Base-by-base conservation (phyloP, 192 early-diverging fungal genomes). In the Backusella macrospora region DNA sequence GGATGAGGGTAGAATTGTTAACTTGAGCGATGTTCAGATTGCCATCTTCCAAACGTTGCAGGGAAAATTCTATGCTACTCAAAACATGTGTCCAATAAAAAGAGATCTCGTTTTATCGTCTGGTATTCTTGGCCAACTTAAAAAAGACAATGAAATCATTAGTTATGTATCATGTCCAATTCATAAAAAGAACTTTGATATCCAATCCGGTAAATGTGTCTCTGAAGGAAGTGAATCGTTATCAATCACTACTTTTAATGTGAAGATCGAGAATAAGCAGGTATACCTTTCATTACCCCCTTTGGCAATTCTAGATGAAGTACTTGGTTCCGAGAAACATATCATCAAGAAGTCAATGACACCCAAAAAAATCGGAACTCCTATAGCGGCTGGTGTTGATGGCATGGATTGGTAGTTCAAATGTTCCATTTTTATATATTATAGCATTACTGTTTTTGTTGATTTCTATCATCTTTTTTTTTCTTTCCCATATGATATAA, bases 81-180 rank as follows among this genome's bases (percentile, higher is more conserved):
- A 90, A 74, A 90, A 90, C 76, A 92, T 92, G 90, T 92, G 90
- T 63, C 91, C 91, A 37, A 90, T 92, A 73, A 92, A 92, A 68
- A 86, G 90, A 55, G 88, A 91, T 18, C 80, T 92, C 45, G 90
- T 92, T 45, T 81, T 92, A 42, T 83, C 90, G 15, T 74, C 80
- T 5, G 88, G 88, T 9, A 71, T 92, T 34, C 38, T 92, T 45
- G 90, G 91, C 9, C 44, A 64, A 15, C 75, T 80, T 46, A 59
- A 59, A 59, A 72, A 73, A 45, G 75, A 80, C 1, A 70, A 45
- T 21, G 43, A 73, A 43, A 75, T 62, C 15, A 38, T 73, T 7
- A 84, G 89, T 6, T 89, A 89, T 52, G 85, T 92, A 0, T 84
- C 91, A 39, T 92, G 90, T 67, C 89, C 91, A 2, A 84, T 89